Conservation (phyloP, 2,329 filamentous ascomycete species). For the Alternaria incomplexa region DNA sequence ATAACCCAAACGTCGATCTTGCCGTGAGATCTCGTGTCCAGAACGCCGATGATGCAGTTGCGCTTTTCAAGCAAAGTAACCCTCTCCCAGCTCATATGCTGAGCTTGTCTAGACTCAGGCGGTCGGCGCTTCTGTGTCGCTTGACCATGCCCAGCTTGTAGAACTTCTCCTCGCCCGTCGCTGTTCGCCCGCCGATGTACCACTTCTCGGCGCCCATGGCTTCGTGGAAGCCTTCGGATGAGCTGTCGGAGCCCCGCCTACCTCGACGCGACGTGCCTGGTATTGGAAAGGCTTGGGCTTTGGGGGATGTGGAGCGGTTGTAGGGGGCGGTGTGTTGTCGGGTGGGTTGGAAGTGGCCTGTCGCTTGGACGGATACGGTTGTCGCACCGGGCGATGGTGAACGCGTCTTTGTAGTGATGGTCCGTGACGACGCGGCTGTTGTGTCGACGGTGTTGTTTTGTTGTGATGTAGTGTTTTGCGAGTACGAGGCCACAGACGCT, state of each 20-base stretch:
- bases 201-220: conserved; percentile 76
- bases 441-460: conserved; percentile 47
- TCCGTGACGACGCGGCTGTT: conserved; percentile 50
- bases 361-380: conserved; percentile 48
- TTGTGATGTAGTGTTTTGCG: conserved; percentile 43
- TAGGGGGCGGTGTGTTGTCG: conserved; percentile 49
- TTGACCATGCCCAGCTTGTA: conserved; percentile 81
- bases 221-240: conserved; percentile 76
- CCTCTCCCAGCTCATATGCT: conserved; percentile 63
- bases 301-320: conserved; percentile 47
- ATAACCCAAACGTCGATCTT: conserved; percentile 18
- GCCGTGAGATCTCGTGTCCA: conserved; percentile 15
- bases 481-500: conserved; percentile 46
- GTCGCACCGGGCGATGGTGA: conserved; percentile 44
- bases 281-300: conserved; percentile 45
- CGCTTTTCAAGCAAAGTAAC: conserved; percentile 7
- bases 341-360: conserved; percentile 50
- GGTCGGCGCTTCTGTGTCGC: conserved; percentile 74
- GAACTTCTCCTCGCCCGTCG: conserved; percentile 78
- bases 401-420: conserved; percentile 44
- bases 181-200: conserved; percentile 80
- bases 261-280: conserved; percentile 41
- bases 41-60: conserved; percentile 40
- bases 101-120: conserved; percentile 75
- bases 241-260: conserved; percentile 75